Base-by-base conservation (phyloP, 805 yeast species). In the Kuraishia hungarica region DNA sequence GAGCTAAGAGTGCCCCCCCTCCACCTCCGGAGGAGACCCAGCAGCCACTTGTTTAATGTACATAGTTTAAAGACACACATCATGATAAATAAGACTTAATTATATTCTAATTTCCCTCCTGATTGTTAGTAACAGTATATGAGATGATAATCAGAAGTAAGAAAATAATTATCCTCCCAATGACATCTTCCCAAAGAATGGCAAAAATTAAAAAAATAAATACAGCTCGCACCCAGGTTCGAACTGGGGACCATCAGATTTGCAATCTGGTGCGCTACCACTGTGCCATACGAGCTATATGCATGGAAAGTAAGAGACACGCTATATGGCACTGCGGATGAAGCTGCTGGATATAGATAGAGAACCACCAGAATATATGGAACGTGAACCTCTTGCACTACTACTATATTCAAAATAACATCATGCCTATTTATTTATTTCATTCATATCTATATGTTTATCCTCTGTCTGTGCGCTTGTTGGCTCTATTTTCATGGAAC, bases 241-340 rank as follows among this genome's bases (percentile, higher is more conserved):
- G 96, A 89, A 89, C 96, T 86, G 83, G 86, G 91, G 94, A 89
- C 96, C 96, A 87, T 84, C 88, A 87, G 96, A 89, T 87, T 88
- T 89, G 96, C 96, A 89, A 89, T 89, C 96, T 86, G 89, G 91
- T 87, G 94, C 96, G 92, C 93, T 88, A 87, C 96, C 94, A 84
- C 94, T 88, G 92, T 91, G 94, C 96, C 91, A 88, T 51, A 54
- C 56, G 54, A 54, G 54, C 56, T 19, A 23, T 39, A 24, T 17
- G 13, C 13, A 4, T 19, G 6, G 51, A 49, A 49, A 26, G 3
- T 21, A 11, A 17, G 29, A 24, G 15, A 49, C 43, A 35, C 17
- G 11, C 43, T 13, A 35, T 35, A 35, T 35, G 17, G 5, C 43
- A 17, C n/a, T 35, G 43, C 43, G 11, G n/a, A 17, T 10, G 11